Base-by-base conservation (phyloP, 1,139 yeast species). In the Blastobotrys illinoisensis region DNA sequence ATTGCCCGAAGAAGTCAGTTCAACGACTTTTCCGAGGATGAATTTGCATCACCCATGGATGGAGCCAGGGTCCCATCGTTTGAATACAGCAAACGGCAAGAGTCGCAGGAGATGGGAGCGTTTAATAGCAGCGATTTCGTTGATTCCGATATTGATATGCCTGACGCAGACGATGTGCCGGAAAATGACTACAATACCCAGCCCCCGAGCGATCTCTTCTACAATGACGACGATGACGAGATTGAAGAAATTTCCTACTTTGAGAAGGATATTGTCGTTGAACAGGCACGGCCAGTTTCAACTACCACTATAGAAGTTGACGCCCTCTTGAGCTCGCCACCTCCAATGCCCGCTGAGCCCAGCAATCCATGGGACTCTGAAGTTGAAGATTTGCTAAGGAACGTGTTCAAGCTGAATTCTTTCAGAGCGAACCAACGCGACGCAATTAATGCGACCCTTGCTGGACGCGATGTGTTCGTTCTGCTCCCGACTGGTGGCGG, bases 401-500 rank as follows among this genome's bases (percentile, higher is more conserved):
- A 77, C 9, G 79, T 78, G 2, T 95, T 95, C 69, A 79, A 82
- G 47, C 70, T 95, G 46, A 71, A 75, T 7, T 76, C 79, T 0
- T 95, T 95, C 67, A 78, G 99, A 53, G 79, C 84, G 2, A 88
- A 93, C 67, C 99, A 95, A 67, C 72, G 85, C 46, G 95, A 88
- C 56, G 98, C 98, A 0, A 79, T 95, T 11, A 82, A 86, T 62
- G 85, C 96, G 0, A 85, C 97, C 0, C 73, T 95, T 40, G 71
- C 78, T 13, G 96, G 97, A 0, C 79, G 79, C 50, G 99, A 95
- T 69, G 96, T 88, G 0, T 89, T 95, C 73, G 97, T 95, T 1
- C 75, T 95, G 61, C 93, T 95, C 97, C 99, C 99, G 0, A 95
- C 99, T 0, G 99, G 99, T 47, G 99, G 99, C 51, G 99, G 99